phyloP scores from a whole-genome alignment of 2,329 filamentous ascomycete species.

The Pestalotiopsis sp. region DNA sequence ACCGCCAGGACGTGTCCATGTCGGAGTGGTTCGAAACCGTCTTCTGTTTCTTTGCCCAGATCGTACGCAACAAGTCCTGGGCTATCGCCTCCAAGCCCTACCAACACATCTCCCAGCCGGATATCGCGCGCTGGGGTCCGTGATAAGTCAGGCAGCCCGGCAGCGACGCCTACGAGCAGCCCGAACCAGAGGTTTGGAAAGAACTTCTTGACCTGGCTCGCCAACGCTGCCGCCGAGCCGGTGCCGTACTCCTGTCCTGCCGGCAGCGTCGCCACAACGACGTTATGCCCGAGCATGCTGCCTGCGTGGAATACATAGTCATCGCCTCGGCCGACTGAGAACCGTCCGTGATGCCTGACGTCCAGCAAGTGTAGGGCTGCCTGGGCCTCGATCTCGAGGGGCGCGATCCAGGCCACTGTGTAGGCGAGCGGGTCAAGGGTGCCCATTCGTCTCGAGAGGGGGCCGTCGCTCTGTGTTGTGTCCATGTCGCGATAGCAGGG shows the following conservation, averaged over 20 bases:
- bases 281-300: slow-evolving; percentile 36
- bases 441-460: slow-evolving; percentile 2
- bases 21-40: slow-evolving; percentile 29
- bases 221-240: slow-evolving; percentile 34
- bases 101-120: slow-evolving; percentile 40
- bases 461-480: background rate
- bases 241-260: slow-evolving; percentile 37
- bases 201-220: slow-evolving; percentile 34
- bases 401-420: slow-evolving; percentile 39
- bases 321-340: slow-evolving; percentile 33
- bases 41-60: slow-evolving; percentile 34
- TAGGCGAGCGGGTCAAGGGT: slow-evolving; percentile 25
- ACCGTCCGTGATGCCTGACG: slow-evolving; percentile 31
- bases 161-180: slow-evolving; percentile 38
- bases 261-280: slow-evolving; percentile 38
- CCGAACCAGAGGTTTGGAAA: slow-evolving; percentile 41
- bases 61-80: slow-evolving; percentile 34
- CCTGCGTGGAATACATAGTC: slow-evolving; percentile 40
- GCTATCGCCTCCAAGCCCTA: slow-evolving; percentile 27
- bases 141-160: slow-evolving; percentile 33
- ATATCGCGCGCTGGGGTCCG: slow-evolving; percentile 33
- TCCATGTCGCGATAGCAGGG: background rate
- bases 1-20: slow-evolving; percentile 25
- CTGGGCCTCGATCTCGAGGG: slow-evolving; percentile 37
- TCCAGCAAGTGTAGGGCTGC: slow-evolving; percentile 36